Conservation (phyloP, 2,329 filamentous ascomycete genomes). For the Neofusicoccum ribis region DNA sequence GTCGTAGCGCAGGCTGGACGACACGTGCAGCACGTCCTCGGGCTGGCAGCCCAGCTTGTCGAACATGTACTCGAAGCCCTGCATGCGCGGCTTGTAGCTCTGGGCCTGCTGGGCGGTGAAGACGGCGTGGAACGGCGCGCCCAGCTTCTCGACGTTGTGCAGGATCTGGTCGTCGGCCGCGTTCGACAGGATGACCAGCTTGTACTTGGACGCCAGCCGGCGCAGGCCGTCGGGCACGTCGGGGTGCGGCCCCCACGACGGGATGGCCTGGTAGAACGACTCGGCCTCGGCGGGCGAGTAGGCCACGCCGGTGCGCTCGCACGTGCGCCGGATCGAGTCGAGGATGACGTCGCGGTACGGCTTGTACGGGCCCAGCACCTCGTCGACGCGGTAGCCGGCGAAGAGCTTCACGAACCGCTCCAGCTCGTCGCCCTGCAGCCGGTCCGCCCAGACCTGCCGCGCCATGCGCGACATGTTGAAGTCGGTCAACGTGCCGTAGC, state of each 20-base stretch:
- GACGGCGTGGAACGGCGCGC: conserved; percentile 15
- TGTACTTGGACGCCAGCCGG: conserved; percentile 14
- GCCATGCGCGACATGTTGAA: conserved; percentile 20
- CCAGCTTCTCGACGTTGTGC: conserved; percentile 17
- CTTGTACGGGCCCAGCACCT: conserved; percentile 18
- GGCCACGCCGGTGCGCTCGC: background rate
- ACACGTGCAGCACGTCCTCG: conserved; percentile 16
- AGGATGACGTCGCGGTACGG: conserved; percentile 19
- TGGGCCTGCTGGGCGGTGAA: conserved; percentile 16
- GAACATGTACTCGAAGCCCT: conserved; percentile 19
- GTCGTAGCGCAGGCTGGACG: conserved; percentile 14
- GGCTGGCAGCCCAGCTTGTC: conserved; percentile 15
- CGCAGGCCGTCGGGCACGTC: conserved; percentile 10
- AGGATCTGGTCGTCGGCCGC: conserved; percentile 18
- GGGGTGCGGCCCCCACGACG: conserved; percentile 17
- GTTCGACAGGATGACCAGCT: conserved; percentile 18
- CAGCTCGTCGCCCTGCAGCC: background rate
- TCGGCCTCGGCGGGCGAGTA: conserved; percentile 1
- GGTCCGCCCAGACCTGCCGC: conserved; percentile 5
- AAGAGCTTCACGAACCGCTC: conserved; percentile 19
- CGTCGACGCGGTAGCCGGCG: conserved; percentile 17
- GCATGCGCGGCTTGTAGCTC: conserved; percentile 20
- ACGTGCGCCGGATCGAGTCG: conserved; percentile 6
- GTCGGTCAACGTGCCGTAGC: conserved; percentile 20
- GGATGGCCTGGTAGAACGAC: conserved; percentile 13